These are phyloP conservation scores for Crithidia thermophila DNA, from an alignment of 208 protist species.

Conservation along the genomic window DNA sequence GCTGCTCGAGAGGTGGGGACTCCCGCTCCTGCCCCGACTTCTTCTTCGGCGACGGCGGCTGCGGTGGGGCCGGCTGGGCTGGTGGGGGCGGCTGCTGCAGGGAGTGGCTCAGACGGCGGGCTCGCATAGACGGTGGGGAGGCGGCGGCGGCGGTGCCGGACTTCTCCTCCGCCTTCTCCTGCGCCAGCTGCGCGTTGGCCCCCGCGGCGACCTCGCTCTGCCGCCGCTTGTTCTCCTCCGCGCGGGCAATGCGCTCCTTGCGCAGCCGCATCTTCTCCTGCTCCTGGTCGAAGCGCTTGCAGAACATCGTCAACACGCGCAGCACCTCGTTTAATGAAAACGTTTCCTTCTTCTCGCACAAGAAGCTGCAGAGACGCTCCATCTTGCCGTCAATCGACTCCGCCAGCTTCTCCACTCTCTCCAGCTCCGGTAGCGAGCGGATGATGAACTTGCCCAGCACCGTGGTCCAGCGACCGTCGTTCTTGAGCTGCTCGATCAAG, in stretches of 20 bases:
- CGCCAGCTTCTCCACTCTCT: conserved; percentile 51
- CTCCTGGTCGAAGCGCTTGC: conserved; percentile 64
- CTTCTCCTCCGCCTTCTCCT: neutral
- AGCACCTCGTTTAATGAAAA: conserved; percentile 67
- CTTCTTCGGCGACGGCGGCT: no score
- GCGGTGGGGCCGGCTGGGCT: no score
- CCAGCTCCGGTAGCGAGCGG: conserved; percentile 44
- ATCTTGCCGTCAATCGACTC: conserved; percentile 49
- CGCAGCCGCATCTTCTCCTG: conserved; percentile 31
- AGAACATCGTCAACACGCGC: conserved; percentile 56
- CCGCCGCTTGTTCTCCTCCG: conserved; percentile 6
- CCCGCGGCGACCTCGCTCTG: conserved; percentile 11
- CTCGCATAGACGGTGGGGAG: neutral
- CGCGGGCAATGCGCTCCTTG: conserved; percentile 2
- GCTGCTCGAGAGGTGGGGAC: no score
- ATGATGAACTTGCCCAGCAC: conserved; percentile 75
- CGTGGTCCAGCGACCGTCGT: conserved; percentile 61
- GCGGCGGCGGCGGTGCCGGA: neutral
- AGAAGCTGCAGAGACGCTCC: conserved; percentile 50
- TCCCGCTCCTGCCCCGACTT: no score
- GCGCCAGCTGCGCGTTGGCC: conserved; percentile 9
- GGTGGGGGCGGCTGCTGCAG: no score
- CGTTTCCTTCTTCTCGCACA: conserved; percentile 52
- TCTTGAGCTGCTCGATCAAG: conserved; percentile 50
- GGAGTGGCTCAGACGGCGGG: neutral